Evolutionary conservation across 768 basidiomycete species (phyloP).

Genomic region (Amanita exitialis): DNA sequence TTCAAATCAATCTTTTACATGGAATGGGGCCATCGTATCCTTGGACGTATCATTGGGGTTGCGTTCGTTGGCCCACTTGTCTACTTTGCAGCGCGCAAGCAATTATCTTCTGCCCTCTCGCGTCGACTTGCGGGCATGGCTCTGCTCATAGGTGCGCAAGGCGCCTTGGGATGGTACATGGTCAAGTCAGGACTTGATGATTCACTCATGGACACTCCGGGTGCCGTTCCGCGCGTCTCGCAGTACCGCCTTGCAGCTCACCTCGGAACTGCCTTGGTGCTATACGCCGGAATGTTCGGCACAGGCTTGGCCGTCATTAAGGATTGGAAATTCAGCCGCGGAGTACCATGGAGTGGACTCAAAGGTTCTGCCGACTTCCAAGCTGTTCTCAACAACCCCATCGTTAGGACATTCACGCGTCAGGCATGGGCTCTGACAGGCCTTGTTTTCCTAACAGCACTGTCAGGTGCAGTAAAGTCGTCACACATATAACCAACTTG

Average conservation of each 20-base stretch:
- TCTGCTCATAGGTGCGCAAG: conserved; percentile 82
- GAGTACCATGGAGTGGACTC: conserved; percentile 49
- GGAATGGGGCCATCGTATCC: conserved; percentile 95
- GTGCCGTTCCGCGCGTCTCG: conserved; percentile 87
- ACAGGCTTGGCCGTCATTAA: conserved; percentile 66
- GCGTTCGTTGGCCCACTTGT: conserved; percentile 77
- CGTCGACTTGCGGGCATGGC: conserved; percentile 64
- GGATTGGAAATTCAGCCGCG: conserved; percentile 67
- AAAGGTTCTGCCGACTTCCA: conserved; percentile 27
- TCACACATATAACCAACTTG: conserved; percentile 1
- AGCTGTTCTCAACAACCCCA: conserved; percentile 41
- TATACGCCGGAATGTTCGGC: conserved; percentile 91
- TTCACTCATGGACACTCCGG: conserved; percentile 67
- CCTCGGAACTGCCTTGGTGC: conserved; percentile 78
- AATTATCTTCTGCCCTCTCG: conserved; percentile 55
- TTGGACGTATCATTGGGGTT: conserved; percentile 80
- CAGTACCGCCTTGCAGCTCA: conserved; percentile 96
- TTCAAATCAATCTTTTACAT: conserved; percentile 97
- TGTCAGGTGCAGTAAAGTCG: conserved; percentile 57
- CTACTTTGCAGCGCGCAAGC: conserved; percentile 68
- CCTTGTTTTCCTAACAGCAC: conserved; percentile 82
- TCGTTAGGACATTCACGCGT: conserved; percentile 47
- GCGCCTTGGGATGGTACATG: conserved; percentile 98
- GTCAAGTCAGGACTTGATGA: conserved; percentile 92
- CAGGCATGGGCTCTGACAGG: conserved; percentile 55